Evolutionary conservation across 345 rosid genomes (phyloP), one percentile per base, ranked within the genome.

Genomic region (Rhodamnia rubescens): DNA sequence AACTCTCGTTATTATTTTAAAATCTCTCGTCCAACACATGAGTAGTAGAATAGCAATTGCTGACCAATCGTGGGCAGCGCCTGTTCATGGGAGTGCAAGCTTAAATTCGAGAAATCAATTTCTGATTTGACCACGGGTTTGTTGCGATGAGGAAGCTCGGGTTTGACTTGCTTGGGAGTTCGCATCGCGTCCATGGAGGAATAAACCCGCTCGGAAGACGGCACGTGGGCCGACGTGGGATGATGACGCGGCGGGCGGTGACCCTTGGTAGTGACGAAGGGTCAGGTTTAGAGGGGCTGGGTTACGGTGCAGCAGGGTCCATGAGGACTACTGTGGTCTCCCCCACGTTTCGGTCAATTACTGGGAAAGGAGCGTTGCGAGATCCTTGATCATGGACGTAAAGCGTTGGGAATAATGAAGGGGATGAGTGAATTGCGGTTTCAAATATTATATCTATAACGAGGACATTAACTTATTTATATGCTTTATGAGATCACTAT

Each of bases 191-290:
- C n/a, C n/a, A n/a, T n/a, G n/a, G n/a, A n/a, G n/a, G n/a, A n/a
- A n/a, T n/a, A n/a, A n/a, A n/a, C n/a, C n/a, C n/a, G n/a, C n/a
- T n/a, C n/a, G n/a, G n/a, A n/a, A n/a, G n/a, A n/a, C n/a, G n/a
- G 44, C 75, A 82, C 12, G 29, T 53, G 50, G 84, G 49, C 47
- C 59, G n/a, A 52, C 61, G 55, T 6, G 53, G 82, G 13, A 61
- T 47, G 86, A 11, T 87, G 84, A 87, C 58, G 52, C 85, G 88
- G 85, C n/a, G 54, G 56, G 85, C n/a, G 54, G 56, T 32, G 92
- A 87, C 94, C 44, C 84, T 16, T 69, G 50, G 58, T 18, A 42
- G 26, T 32, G 27, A 2, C 52, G 22, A 14, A 42, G 83, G 53
- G 47, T 44, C 54, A 20, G 75, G 8, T 16, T 0, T 32, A 32